phyloP scores from a whole-genome alignment of 176 grass and related monocot genomes.

The Carex scoparia region DNA sequence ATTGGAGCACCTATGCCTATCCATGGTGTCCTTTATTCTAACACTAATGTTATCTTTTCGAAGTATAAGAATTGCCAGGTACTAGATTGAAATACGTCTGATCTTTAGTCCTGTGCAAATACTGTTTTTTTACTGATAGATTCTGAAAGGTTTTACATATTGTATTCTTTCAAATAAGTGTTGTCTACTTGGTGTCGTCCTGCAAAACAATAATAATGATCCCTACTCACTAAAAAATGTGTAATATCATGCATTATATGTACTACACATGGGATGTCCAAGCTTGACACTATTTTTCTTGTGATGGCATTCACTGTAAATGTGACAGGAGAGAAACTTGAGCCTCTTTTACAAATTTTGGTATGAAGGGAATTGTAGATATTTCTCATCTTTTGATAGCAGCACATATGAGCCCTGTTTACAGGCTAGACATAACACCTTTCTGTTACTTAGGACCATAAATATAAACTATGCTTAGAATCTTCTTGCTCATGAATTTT shows the following conservation, averaged over 20 bases:
- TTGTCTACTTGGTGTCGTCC: background rate
- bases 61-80: constrained; percentile 92
- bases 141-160: constrained; percentile 17
- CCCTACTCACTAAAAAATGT: background rate
- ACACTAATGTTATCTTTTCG: constrained; percentile 85
- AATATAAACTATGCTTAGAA: background rate
- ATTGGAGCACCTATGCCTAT: constrained; percentile 89
- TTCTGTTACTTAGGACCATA: background rate
- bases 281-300: background rate
- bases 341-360: background rate
- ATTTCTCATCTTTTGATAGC: background rate
- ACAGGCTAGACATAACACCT: background rate
- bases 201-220: background rate
- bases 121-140: background rate
- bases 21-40: constrained; percentile 72
- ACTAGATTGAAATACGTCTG: constrained; percentile 18
- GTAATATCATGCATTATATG: background rate
- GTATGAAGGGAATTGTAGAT: background rate
- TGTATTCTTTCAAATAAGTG: background rate
- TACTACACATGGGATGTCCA: background rate
- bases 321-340: background rate
- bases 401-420: background rate
- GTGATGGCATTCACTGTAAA: background rate
- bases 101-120: background rate
- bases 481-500: background rate